Conservation (phyloP, 1,139 yeast genomes). For the Lizanozyma gosingica region DNA sequence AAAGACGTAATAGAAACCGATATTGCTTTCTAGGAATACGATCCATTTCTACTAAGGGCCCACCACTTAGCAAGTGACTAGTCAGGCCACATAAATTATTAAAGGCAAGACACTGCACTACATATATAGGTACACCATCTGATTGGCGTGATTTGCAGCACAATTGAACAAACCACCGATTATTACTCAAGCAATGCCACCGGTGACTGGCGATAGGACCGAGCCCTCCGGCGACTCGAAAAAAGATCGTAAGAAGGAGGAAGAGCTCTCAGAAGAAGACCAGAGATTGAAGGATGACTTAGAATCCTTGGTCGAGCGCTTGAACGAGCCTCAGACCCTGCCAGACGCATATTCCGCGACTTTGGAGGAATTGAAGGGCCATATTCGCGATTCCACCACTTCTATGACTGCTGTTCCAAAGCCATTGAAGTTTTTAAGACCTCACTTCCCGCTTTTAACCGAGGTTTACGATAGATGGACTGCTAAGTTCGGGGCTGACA, state of each 20-base stretch:
- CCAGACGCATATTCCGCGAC: slow-evolving; percentile 47
- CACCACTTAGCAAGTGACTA: no score
- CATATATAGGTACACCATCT: not conserved
- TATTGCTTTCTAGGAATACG: no score
- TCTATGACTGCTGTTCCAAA: slow-evolving; percentile 99
- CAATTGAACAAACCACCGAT: no score
- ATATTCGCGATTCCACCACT: slow-evolving; percentile 87
- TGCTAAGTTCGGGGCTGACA: slow-evolving; percentile 24
- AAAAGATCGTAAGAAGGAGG: slow-evolving; percentile 41
- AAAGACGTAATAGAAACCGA: no score
- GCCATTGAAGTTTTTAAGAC: slow-evolving; percentile 90
- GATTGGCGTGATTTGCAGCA: no score
- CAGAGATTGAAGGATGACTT: slow-evolving; percentile 79
- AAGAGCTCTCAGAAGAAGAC: slow-evolving; percentile 92
- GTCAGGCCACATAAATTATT: no score
- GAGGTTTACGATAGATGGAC: slow-evolving; percentile 65
- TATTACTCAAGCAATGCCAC: no score
- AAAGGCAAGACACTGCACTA: not conserved
- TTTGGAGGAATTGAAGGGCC: slow-evolving; percentile 60
- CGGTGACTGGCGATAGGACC: not conserved
- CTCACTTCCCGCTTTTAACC: slow-evolving; percentile 65
- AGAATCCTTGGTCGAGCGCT: slow-evolving; percentile 77
- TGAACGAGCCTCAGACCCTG: slow-evolving; percentile 38
- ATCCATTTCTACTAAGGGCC: no score
- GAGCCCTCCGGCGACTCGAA: slow-evolving; percentile 6